Conservation (phyloP, 176 grass and related monocot species). For the Urochloa ruziziensis region DNA sequence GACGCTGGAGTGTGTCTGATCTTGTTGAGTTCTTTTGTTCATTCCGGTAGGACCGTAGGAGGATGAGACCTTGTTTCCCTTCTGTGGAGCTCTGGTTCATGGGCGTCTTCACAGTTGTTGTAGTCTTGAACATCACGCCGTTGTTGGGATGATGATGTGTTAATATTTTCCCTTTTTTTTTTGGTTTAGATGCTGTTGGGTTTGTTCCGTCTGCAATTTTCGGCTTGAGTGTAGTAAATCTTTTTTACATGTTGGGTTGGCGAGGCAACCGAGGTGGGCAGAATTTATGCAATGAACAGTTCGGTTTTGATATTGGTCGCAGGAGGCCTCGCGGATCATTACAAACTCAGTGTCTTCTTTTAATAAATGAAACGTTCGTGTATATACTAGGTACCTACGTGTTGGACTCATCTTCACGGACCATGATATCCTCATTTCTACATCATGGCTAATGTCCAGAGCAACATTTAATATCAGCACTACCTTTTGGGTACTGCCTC, state of each 20-base stretch:
- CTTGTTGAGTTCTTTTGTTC: not conserved
- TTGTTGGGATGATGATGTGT: not conserved
- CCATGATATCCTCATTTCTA: not conserved
- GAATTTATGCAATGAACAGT: not conserved
- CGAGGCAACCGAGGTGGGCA: not conserved
- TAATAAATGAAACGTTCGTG: slow-evolving; percentile 5
- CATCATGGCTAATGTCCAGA: not conserved
- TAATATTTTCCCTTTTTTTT: not conserved
- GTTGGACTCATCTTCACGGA: not conserved
- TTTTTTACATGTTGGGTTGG: not conserved
- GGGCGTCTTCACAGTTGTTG: not conserved
- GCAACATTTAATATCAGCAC: not conserved
- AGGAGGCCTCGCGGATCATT: not conserved
- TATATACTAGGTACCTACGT: not conserved
- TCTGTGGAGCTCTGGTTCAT: not conserved
- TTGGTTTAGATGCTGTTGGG: not conserved
- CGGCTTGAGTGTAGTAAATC: not conserved
- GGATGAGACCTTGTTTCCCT: not conserved
- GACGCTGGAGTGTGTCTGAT: not conserved
- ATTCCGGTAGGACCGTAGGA: not conserved
- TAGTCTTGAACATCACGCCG: not conserved
- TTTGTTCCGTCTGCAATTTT: not conserved
- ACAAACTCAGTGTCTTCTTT: not conserved
- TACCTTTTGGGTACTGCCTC: not conserved
- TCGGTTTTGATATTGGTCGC: not conserved